Conservation (phyloP, 1,139 yeast species). For the Lodderomyces elongisporus region DNA sequence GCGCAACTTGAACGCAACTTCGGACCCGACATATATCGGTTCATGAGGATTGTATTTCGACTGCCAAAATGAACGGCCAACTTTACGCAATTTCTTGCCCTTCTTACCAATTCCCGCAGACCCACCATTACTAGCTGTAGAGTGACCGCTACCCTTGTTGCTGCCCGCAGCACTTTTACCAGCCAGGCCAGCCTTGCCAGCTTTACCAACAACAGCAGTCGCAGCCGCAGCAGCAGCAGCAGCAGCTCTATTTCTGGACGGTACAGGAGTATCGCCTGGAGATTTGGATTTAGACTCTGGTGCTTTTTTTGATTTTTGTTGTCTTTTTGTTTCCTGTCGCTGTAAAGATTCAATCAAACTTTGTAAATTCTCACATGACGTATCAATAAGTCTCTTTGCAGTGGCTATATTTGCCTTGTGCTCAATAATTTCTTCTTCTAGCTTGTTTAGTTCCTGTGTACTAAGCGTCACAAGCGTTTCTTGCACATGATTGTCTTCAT, state of each 20-base stretch:
- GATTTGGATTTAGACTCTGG: background rate
- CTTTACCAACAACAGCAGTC: background rate
- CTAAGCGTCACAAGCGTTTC: conserved; percentile 2
- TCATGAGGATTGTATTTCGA: conserved; percentile 55
- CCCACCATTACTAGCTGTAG: background rate
- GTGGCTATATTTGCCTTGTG: conserved; percentile 58
- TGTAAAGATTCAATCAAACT: conserved; percentile 27
- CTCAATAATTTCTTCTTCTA: conserved; percentile 38
- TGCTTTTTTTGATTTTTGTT: conserved; percentile 9
- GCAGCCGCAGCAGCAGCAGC: background rate
- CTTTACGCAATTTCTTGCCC: conserved; percentile 20
- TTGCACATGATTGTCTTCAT: background rate
- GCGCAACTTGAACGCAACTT: conserved; percentile 80
- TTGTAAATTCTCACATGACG: conserved; percentile 36
- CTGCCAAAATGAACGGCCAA: conserved; percentile 38
- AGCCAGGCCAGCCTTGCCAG: conserved; percentile 16
- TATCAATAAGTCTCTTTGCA: conserved; percentile 43
- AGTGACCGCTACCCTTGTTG: conserved; percentile 2
- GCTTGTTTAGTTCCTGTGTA: conserved; percentile 32
- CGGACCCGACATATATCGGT: conserved; percentile 64
- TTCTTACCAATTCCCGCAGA: conserved; percentile 10
- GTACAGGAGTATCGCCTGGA: too few species aligned
- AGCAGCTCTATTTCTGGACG: background rate
- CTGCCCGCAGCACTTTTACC: conserved; percentile 3
- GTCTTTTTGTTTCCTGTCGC: conserved; percentile 10